These are phyloP conservation scores for Nicotiana sylvestris DNA, from an alignment of 257 asterid genomes.

Conservation along the genomic window DNA sequence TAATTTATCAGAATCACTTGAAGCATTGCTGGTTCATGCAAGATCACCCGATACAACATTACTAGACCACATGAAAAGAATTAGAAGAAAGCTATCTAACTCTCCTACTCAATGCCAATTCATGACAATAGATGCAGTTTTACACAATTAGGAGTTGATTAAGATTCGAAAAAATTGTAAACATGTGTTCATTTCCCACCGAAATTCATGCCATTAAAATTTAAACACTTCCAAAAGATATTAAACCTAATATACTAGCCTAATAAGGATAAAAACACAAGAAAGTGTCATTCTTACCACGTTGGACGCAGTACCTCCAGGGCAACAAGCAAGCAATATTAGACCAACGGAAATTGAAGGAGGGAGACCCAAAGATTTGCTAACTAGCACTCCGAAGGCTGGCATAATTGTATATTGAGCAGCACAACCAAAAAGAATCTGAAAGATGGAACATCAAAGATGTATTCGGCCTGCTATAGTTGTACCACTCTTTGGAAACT, in stretches of 20 bases:
- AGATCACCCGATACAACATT: neutral
- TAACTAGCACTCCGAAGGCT: constrained; percentile 51
- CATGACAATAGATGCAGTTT: neutral
- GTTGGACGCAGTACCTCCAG: constrained; percentile 95
- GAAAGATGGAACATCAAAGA: constrained; percentile 18
- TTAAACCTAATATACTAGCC: neutral
- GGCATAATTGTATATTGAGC: constrained; percentile 92
- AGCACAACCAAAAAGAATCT: constrained; percentile 82
- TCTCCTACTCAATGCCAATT: neutral
- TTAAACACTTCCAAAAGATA: neutral
- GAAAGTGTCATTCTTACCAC: constrained; percentile 55
- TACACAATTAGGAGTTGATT: neutral
- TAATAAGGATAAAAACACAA: neutral
- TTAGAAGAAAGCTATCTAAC: neutral
- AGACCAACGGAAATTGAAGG: constrained; percentile 80
- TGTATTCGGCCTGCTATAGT: neutral
- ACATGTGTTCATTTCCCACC: neutral
- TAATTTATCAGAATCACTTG: neutral
- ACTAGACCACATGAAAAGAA: neutral
- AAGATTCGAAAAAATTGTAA: neutral
- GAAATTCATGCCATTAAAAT: neutral
- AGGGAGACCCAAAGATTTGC: constrained; percentile 74
- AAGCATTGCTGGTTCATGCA: neutral
- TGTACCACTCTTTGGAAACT: neutral
- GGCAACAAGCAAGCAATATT: constrained; percentile 81